Evolutionary conservation across 1,284 basidiomycete genomes (phyloP), one percentile per base, ranked within the genome.

Genomic region (Cystobasidium pallidum): DNA sequence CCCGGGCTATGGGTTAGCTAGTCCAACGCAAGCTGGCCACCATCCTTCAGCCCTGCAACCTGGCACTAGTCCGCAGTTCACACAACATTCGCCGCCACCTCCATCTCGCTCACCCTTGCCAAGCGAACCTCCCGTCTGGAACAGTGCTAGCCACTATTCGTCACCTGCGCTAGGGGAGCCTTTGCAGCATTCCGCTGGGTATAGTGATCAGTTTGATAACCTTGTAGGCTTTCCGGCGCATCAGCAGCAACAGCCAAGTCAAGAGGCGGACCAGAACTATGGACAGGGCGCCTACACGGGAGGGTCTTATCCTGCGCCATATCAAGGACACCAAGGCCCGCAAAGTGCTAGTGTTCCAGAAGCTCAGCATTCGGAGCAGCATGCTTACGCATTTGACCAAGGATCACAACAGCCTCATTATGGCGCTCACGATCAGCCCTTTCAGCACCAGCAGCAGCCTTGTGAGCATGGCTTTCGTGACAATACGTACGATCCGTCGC

Each of bases 381-480:
- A 67, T 51, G 21, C 2, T 13, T 43, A 67, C 28, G 34, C 49
- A 30, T 36, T 57, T 26, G 21, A 58, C 11, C 39, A 58, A 21
- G 21, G 3, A 24, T 8, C 19, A 15, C 54, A 47, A 21, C 66
- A 67, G 26, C 34, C 66, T n/a, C 10, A 19, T 3, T 49, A 61
- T 30, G 15, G 52, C 3, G 15, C n/a, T 24, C 21, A 34, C 26
- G n/a, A 24, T 51, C 66, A 39, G 66, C 11, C 32, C 19, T 10
- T 39, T 24, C 45, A 70, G 2, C 45, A 61, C 24, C 66, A 58
- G 41, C 67, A 70, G 43, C 28, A 68, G n/a, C n/a, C n/a, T n/a
- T n/a, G n/a, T 24, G 66, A 43, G 1, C 8, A 41, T 21, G 45
- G 26, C 7, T 65, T 32, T 17, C 8, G n/a, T 15, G 45, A 51